Conservation (phyloP, 2,329 filamentous ascomycete genomes). For the Sclerotiophoma versabilis region DNA sequence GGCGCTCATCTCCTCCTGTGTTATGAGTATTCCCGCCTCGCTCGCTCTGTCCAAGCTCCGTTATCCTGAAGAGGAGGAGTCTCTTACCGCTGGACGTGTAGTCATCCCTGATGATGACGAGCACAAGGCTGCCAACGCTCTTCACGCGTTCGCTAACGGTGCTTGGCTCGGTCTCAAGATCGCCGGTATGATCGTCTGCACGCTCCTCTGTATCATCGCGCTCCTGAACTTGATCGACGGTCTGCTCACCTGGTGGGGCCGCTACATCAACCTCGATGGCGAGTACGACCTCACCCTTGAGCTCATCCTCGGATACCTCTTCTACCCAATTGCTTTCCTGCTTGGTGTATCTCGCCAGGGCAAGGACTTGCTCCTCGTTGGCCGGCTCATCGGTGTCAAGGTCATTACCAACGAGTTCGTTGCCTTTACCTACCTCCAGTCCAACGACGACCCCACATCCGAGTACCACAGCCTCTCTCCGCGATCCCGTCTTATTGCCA, state of each 20-base stretch:
- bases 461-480: slow-evolving; percentile 67
- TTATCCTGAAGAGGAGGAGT: slow-evolving; percentile 87
- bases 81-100: slow-evolving; percentile 80
- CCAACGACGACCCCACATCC: slow-evolving; percentile 48
- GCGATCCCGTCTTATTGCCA: slow-evolving; percentile 81
- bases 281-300: slow-evolving; percentile 75
- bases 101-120: slow-evolving; percentile 82
- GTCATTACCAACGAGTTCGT: slow-evolving; percentile 86
- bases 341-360: slow-evolving; percentile 73
- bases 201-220: slow-evolving; percentile 83
- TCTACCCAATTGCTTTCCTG: slow-evolving; percentile 81
- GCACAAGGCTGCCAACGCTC: slow-evolving; percentile 75
- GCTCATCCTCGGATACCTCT: slow-evolving; percentile 77
- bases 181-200: slow-evolving; percentile 80
- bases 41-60: slow-evolving; percentile 88
- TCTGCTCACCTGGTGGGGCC: slow-evolving; percentile 83
- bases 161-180: slow-evolving; percentile 88
- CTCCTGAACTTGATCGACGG: slow-evolving; percentile 77
- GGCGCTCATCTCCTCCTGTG: slow-evolving; percentile 86
- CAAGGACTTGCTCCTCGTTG: slow-evolving; percentile 71
- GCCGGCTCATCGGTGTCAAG: slow-evolving; percentile 82
- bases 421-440: slow-evolving; percentile 68
- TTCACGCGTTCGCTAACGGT: slow-evolving; percentile 86
- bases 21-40: slow-evolving; percentile 94
- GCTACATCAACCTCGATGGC: slow-evolving; percentile 74